Percentiles rank a stretch among this genome's conserved stretches.
Evolutionary conservation across 2,329 filamentous ascomycete genomes (phyloP).

Genomic region (Monosporascus sp.): DNA sequence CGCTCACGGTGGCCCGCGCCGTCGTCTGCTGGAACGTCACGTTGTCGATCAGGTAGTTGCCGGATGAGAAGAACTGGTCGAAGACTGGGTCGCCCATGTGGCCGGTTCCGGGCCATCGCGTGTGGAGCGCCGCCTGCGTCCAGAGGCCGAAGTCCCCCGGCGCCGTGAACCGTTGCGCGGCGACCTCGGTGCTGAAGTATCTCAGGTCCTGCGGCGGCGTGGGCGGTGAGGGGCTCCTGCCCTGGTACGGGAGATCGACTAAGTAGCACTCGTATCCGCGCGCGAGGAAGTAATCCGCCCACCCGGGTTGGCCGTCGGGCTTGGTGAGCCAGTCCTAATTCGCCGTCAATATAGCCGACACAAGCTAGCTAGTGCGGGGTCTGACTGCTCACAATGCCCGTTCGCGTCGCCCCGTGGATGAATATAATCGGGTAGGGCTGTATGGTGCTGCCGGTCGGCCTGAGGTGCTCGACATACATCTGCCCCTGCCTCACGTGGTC

Average conservation of each 20-base stretch:
- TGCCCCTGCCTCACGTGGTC: conserved; percentile 33
- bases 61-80: conserved; percentile 36
- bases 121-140: conserved; percentile 36
- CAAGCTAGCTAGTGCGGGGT: background rate
- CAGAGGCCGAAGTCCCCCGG: conserved; percentile 27
- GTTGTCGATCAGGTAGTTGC: conserved; percentile 32
- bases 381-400: conserved; percentile 30
- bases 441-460: conserved; percentile 23
- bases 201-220: conserved; percentile 17
- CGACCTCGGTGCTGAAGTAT: conserved; percentile 28
- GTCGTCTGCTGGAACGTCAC: conserved; percentile 29
- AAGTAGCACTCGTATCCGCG: conserved; percentile 44
- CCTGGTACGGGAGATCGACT: conserved; percentile 41
- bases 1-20: conserved; percentile 35
- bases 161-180: conserved; percentile 35
- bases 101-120: conserved; percentile 39
- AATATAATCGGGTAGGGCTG: conserved; percentile 33
- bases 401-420: conserved; percentile 38
- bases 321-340: conserved; percentile 40
- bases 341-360: conserved; percentile 3
- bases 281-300: conserved; percentile 42
- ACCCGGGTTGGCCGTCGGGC: conserved; percentile 41
- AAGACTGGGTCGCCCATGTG: conserved; percentile 35
- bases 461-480: conserved; percentile 50
- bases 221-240: conserved; percentile 38